Evolutionary conservation across 2,329 filamentous ascomycete species (phyloP), one percentile per base, ranked within the genome.

Genomic region (Botrytis sinoallii): DNA sequence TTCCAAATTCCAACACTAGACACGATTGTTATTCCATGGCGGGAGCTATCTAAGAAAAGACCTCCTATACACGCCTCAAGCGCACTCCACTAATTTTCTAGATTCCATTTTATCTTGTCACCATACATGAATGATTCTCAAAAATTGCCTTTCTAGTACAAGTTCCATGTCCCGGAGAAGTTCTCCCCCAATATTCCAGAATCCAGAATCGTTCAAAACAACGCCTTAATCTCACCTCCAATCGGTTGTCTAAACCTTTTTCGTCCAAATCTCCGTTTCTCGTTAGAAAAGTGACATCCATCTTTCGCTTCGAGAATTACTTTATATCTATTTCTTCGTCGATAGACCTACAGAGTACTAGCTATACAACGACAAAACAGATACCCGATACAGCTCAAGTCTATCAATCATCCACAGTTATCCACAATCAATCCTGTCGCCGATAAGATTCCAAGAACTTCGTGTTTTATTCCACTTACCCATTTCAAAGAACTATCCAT

Each of bases 181-280:
- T 57, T 32, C 40, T 32, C 64, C 48, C 29, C 16, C 66, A 25
- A 57, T 40, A 32, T 68, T 68, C 48, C 12, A 60, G 63, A 60
- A 44, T 40, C 32, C 38, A 60, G 63, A 60, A 57, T 40, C 32
- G 32, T 69, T 68, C 63, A 12, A 73, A 29, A 68, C 29, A 29
- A 32, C 61, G 32, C 32, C 64, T 67, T 29, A 22, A 46, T 69
- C 46, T 67, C n/a, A 44, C 40, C 38, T 44, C 57, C 35, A 35
- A 70, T 64, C 40, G 55, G 25, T 32, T 48, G 40, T 70, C 68
- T 70, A 63, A 63, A 35, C 68, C 44, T 20, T 35, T 48, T 70
- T 46, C 38, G 57, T 42, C 60, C 35, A 55, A 38, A 57, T 22
- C n/a, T 69, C 46, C 63, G 32, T 29, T 42, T 38, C 52, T 20